phyloP scores from a whole-genome alignment of 140 eudicot species.

The Stevia rebaudiana region DNA sequence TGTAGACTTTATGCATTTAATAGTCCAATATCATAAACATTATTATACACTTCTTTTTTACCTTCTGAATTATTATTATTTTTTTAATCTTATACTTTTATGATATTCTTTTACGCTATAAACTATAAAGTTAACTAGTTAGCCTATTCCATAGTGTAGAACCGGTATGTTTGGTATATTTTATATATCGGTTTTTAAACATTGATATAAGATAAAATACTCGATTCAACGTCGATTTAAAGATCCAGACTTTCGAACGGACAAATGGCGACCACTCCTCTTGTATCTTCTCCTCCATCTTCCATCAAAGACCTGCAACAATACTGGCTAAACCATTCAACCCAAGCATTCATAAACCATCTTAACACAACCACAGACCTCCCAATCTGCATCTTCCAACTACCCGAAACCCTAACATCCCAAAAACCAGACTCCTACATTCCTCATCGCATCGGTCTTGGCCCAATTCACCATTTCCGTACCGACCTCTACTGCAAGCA shows the following conservation, averaged over 20 bases:
- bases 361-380: constrained; percentile 8
- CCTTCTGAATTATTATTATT: too few relatives aligned
- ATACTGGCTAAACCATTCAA: constrained; percentile 11
- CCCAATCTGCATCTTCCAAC: constrained; percentile 20
- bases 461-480: constrained; percentile 31
- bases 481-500: constrained; percentile 23
- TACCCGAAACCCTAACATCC: constrained; percentile 20
- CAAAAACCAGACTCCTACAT: constrained; percentile 20
- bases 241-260: not conserved
- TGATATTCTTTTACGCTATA: too few relatives aligned
- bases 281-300: constrained; percentile 19
- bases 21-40: too few relatives aligned
- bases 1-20: too few relatives aligned
- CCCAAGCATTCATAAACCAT: constrained; percentile 4
- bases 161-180: too few relatives aligned
- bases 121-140: too few relatives aligned
- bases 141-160: too few relatives aligned
- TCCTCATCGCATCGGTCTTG: constrained; percentile 21
- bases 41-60: too few relatives aligned
- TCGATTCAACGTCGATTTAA: too few relatives aligned
- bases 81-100: too few relatives aligned
- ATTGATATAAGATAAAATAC: too few relatives aligned
- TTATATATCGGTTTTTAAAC: too few relatives aligned
- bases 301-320: constrained; percentile 22
- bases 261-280: constrained; percentile 18